Evolutionary conservation across 2,329 filamentous ascomycete genomes (phyloP), one percentile per base, ranked within the genome.

Genomic region (Phyllosticta citriasiana): DNA sequence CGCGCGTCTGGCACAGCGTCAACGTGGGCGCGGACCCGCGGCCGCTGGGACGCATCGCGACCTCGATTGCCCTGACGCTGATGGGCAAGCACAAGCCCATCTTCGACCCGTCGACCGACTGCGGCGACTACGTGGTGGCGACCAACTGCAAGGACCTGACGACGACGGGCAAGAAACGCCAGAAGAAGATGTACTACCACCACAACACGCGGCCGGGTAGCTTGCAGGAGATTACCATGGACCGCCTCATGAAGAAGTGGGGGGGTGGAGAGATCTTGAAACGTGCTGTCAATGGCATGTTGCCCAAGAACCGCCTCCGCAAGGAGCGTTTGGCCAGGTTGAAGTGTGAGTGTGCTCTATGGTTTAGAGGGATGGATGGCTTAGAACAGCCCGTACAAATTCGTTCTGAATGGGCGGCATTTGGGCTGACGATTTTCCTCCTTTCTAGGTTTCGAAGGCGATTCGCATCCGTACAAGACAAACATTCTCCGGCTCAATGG

Each of bases 71-170:
- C 64, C 80, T 87, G 59, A 81, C 90, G 63, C 85, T 97, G 58
- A 97, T 97, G 92, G 94, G 94, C 78, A 99, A 99, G 82, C 88
- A 99, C 83, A 99, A 99, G 79, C 94, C 94, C 24, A 96, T 94
- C 75, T 99, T 86, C 79, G 90, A 97, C 77, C 94, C 94, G 1
- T 96, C 91, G 24, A 97, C 92, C 64, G 94, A 99, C 81, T 97
- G 94, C 82, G 94, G 94, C 68, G 94, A 99, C 84, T 99, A 99
- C 76, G 92, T 99, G 12, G 93, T 99, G 0, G 92, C 94, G 57
- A 90, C 90, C 47, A 87, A 91, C 74, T 97, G 94, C 80, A 84
- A 88, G 51, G 86, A 93, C 55, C 81, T 99, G 57, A 86, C 92
- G 78, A 88, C 86, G 1, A 97, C 94, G 7, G 94, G 94, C 67